Evolutionary conservation across 331 rosid species (phyloP), one percentile per base, ranked within the genome.

Genomic region (Telfairia occidentalis): DNA sequence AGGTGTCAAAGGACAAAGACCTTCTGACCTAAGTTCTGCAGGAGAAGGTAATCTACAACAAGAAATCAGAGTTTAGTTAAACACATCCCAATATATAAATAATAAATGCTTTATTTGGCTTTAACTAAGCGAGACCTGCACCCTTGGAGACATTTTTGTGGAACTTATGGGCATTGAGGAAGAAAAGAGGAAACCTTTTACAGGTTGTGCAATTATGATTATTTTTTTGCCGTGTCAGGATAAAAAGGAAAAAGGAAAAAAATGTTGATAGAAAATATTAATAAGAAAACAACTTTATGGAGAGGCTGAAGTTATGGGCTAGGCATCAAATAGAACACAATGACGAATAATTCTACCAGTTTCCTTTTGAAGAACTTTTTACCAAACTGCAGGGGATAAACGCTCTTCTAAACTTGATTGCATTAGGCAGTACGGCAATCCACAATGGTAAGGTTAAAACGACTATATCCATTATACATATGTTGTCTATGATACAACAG

Each of bases 1-100:
- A 12, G 99, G 96, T 46, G 93, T 80, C 85, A 92, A 79, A 71
- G 99, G 99, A 76, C 99, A 95, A 21, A 92, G 81, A 75, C 99
- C 97, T 88, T 95, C 99, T 77, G 86, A 81, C 83, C 88, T 82
- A 79, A 95, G 90, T 75, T 85, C 97, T 73, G 78, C 82, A 71
- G 97, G 96, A 71, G 96, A 85, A 38, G 96, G 97, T 80, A 88
- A 85, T 83, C 99, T 95, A 85, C 76, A 94, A 76, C 45, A 74
- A 60, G 29, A 54, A 21, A n/a, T 38, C 55, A 58, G 34, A 19
- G 6, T 42, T 48, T 28, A 7, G 60, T 74, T n/a, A 61, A 24
- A 75, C 16, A 74, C 30, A 30, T 30, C 6, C 67, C 24, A 30
- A 60, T 15, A 60, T 7, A 60, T 60, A 60, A 60, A 30, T 30